phyloP scores from a whole-genome alignment of 805 yeast species.

The Yarrowia sp. region DNA sequence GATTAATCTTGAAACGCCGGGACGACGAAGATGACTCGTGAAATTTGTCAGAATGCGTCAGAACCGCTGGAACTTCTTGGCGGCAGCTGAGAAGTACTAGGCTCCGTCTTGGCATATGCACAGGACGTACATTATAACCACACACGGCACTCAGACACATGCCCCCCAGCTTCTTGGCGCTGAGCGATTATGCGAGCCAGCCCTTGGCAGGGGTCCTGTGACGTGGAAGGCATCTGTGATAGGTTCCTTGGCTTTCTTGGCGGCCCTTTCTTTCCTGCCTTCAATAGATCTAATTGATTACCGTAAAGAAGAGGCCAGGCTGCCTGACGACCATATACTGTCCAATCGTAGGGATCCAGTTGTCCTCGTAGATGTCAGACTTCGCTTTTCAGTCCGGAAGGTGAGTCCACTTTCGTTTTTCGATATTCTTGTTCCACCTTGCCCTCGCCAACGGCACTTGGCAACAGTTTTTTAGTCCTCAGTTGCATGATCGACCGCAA shows the following conservation, averaged over 20 bases:
- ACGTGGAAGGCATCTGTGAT: background rate
- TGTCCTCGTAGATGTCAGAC: too few species aligned
- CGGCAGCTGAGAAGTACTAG: background rate
- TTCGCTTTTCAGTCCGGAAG: too few species aligned
- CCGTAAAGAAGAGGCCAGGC: too few species aligned
- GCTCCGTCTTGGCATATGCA: background rate
- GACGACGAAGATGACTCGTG: background rate
- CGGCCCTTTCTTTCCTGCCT: too few species aligned
- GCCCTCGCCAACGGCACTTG: background rate
- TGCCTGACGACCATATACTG: too few species aligned
- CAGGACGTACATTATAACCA: background rate
- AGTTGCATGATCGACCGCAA: background rate
- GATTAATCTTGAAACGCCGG: background rate
- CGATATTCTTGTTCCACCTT: background rate
- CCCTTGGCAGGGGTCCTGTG: background rate
- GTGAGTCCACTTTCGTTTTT: background rate
- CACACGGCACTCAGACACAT: background rate
- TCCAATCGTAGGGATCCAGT: too few species aligned
- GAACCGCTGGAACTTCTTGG: background rate
- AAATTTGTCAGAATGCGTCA: constrained; percentile 6
- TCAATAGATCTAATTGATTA: too few species aligned
- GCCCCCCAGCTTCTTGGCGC: background rate
- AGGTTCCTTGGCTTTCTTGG: background rate
- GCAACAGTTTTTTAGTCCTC: background rate
- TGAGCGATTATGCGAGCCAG: background rate